Evolutionary conservation across 23 red algal genomes (phyloP).

Genomic region (Chondrus crispus): DNA sequence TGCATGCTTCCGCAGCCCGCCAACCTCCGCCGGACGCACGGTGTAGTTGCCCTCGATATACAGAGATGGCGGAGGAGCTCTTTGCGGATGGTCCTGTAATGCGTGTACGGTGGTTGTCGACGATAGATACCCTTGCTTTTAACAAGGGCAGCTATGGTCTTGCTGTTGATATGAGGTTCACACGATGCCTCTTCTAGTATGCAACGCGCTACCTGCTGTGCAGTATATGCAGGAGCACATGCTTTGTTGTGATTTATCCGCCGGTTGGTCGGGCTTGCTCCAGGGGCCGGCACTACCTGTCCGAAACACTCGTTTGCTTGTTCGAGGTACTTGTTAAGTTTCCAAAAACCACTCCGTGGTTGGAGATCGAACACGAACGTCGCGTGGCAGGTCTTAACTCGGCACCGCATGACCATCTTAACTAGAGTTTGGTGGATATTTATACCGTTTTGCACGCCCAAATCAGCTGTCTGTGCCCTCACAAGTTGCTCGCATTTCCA

Average conservation of each 20-base stretch:
- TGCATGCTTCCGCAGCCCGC: no score
- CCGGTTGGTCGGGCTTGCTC: background rate
- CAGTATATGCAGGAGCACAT: slow-evolving; percentile 13
- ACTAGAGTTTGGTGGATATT: background rate
- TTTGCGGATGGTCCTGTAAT: background rate
- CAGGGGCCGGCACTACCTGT: background rate
- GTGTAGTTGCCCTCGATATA: background rate
- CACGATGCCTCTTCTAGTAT: background rate
- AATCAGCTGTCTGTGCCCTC: slow-evolving; percentile 5
- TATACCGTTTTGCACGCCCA: background rate
- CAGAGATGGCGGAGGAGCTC: background rate
- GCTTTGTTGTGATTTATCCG: no score
- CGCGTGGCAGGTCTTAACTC: background rate
- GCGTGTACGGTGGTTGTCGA: background rate
- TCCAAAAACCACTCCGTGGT: slow-evolving; percentile 4
- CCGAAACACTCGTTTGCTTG: background rate
- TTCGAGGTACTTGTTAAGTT: background rate
- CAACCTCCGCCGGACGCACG: no score
- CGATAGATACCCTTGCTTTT: slow-evolving; percentile 3
- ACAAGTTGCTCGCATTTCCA: slow-evolving; percentile 35
- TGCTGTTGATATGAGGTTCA: slow-evolving; percentile 18
- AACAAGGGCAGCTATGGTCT: background rate
- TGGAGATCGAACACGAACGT: slow-evolving; percentile 2
- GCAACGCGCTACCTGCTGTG: background rate
- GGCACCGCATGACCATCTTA: background rate